Percentiles rank a stretch among this genome's conserved stretches.
Evolutionary conservation across 495 filamentous ascomycete genomes (phyloP).

Genomic region (Penicillium nucicola): DNA sequence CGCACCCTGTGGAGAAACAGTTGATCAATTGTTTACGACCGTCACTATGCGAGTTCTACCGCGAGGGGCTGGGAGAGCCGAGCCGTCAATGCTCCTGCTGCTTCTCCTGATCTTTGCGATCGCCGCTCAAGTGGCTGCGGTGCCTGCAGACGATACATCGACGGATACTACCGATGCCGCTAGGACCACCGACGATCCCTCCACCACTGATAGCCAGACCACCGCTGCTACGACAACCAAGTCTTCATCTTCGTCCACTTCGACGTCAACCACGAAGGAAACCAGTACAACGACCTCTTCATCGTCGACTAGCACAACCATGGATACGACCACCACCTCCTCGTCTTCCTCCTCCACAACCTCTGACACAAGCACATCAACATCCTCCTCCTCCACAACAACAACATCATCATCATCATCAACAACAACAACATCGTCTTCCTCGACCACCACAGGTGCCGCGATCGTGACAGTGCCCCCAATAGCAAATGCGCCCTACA

Average conservation of each 20-base stretch:
- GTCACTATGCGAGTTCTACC: constrained; percentile 20
- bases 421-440: constrained; percentile 23
- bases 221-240: constrained; percentile 10
- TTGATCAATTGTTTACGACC: constrained; percentile 17
- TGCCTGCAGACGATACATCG: constrained; percentile 14
- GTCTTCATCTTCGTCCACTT: constrained; percentile 11
- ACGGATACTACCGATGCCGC: constrained; percentile 15
- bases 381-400: constrained; percentile 25
- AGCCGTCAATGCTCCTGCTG: constrained; percentile 19
- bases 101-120: constrained; percentile 22
- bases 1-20: constrained; percentile 25
- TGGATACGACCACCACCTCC: constrained; percentile 22
- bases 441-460: constrained; percentile 22
- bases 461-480: constrained; percentile 68
- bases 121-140: constrained; percentile 21
- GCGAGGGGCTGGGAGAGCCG: constrained; percentile 23
- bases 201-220: constrained; percentile 21
- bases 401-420: constrained; percentile 25
- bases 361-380: constrained; percentile 11
- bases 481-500: constrained; percentile 83
- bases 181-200: constrained; percentile 29
- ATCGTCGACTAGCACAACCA: constrained; percentile 21
- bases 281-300: constrained; percentile 14
- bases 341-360: constrained; percentile 20
- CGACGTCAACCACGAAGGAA: constrained; percentile 12